A percentile compares a stretch with the other conserved stretches of the same genome.
Evolutionary conservation across 352 stramenopile genomes (phyloP).

Genomic region (Halophytophthora batemanensis): DNA sequence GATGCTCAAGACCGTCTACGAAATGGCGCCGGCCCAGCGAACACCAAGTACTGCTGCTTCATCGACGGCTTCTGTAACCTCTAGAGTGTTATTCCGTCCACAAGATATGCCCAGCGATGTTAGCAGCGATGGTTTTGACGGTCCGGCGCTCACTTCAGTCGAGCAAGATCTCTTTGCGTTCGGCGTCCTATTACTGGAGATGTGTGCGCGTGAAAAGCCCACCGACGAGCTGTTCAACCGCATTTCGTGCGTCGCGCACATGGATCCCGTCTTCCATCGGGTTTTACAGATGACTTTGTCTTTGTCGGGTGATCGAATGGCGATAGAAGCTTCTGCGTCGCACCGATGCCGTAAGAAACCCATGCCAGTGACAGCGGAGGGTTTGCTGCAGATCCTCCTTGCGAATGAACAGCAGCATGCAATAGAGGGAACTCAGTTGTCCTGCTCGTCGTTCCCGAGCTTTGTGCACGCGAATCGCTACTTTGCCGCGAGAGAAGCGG

Average conservation of each 20-base stretch:
- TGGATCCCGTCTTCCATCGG: conserved; percentile 42
- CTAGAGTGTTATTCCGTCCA: conserved; percentile 8
- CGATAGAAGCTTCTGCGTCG: neutral
- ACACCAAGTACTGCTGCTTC: neutral
- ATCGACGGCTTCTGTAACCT: neutral
- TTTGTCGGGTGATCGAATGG: conserved; percentile 2
- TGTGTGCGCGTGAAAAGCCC: conserved; percentile 56
- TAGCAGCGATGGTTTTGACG: neutral
- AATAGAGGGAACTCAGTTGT: conserved; percentile 5
- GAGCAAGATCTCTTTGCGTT: conserved; percentile 61
- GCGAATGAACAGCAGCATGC: conserved; percentile 21
- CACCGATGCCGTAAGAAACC: neutral
- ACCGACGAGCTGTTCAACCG: conserved; percentile 51
- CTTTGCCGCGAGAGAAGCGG: conserved; percentile 21
- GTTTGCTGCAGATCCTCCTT: conserved; percentile 25
- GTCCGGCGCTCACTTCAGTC: conserved; percentile 9
- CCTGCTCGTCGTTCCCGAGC: conserved; percentile 25
- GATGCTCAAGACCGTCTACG: conserved; percentile 17
- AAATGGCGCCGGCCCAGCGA: conserved; percentile 18
- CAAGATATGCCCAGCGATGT: conserved; percentile 12
- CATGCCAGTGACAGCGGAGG: conserved; percentile 5
- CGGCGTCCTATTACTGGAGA: conserved; percentile 65
- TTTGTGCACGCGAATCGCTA: conserved; percentile 61
- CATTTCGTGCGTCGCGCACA: conserved; percentile 36
- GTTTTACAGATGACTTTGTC: conserved; percentile 31